Evolutionary conservation across 2,329 filamentous ascomycete species (phyloP), one percentile per base, ranked within the genome.

Genomic region (Aaosphaeria arxii): DNA sequence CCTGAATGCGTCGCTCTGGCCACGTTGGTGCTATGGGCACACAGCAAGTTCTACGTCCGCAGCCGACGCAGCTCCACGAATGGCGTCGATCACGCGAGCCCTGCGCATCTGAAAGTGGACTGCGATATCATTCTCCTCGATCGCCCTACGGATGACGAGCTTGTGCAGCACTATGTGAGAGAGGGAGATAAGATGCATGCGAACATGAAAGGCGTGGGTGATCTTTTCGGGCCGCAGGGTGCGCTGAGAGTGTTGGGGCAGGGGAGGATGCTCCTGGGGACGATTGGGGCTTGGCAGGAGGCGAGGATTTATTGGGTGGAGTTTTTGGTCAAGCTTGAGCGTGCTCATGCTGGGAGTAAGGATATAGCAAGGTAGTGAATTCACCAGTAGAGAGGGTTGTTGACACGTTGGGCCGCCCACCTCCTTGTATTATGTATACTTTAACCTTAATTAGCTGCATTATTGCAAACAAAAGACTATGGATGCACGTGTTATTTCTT

Each of bases 111-210:
- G 11, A 36, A 36, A 4, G 33, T 13, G 13, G 49, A 49, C 6
- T 45, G 32, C 33, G 38, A 53, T 7, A 41, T 49, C 5, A 78
- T 82, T 35, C 73, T 77, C 13, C 66, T 84, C 0, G 81, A 84
- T 47, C 70, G 79, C 7, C 80, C 80, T 0, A 74, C 74, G 2
- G 79, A 83, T 51, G 81, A 83, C 57, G 80, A 83, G 54, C 70
- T 83, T 43, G 79, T 82, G 1, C 80, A 83, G 54, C 62, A 76
- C 1, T 83, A 79, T 57, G 78, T 83, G 0, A 68, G 74, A 7
- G 67, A 73, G 11, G 80, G 80, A 0, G 66, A 74, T 30, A 66
- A 56, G 3, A 80, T 83, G 74, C 33, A 36, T 36, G 33, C 33
- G 33, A 36, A 36, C 4, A 36, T 36, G 33, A 36, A 36, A 36